phyloP scores from a whole-genome alignment of 2,329 filamentous ascomycete species.

The Thermoascus crustaceus region DNA sequence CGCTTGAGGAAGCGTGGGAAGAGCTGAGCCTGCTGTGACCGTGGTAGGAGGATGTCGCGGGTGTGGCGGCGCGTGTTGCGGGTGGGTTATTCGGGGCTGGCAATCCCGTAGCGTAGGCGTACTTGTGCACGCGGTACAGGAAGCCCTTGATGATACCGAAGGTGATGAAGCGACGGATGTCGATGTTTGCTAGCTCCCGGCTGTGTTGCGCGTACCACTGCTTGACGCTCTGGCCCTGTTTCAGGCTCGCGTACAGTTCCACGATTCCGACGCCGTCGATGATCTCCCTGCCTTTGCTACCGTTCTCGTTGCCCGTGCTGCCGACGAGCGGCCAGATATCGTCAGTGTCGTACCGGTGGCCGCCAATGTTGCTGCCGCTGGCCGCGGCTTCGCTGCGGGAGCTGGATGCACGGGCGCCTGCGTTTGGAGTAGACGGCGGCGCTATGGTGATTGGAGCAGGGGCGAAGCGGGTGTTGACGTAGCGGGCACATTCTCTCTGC shows the following conservation, averaged over 20 bases:
- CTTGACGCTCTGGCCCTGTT: constrained; percentile 72
- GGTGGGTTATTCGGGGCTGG: constrained; percentile 14
- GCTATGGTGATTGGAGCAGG: constrained; percentile 14
- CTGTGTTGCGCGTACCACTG: constrained; percentile 77
- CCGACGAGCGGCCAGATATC: constrained; percentile 38
- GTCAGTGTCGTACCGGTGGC: constrained; percentile 21
- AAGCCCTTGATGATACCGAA: constrained; percentile 95
- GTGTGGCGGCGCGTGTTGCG: constrained; percentile 13
- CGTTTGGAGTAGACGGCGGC: constrained; percentile 4
- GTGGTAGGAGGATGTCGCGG: constrained; percentile 5
- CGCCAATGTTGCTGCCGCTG: constrained; percentile 12
- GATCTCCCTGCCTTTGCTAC: constrained; percentile 11
- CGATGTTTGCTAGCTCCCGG: constrained; percentile 64
- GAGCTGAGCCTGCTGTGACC: constrained; percentile 3
- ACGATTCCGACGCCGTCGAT: constrained; percentile 51
- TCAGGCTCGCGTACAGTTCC: constrained; percentile 76
- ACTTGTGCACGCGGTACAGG: constrained; percentile 86
- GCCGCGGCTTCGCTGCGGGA: constrained; percentile 16
- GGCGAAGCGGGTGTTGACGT: constrained; percentile 56
- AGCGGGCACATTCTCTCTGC: constrained; percentile 79
- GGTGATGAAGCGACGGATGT: constrained; percentile 84
- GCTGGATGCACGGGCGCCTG: constrained; percentile 6
- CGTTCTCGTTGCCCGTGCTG: constrained; percentile 17
- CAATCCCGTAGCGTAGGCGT: constrained; percentile 53
- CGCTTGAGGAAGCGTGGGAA: not conserved